Evolutionary conservation across 768 basidiomycete species (phyloP).

Genomic region (Dacryopinax spathularia): DNA sequence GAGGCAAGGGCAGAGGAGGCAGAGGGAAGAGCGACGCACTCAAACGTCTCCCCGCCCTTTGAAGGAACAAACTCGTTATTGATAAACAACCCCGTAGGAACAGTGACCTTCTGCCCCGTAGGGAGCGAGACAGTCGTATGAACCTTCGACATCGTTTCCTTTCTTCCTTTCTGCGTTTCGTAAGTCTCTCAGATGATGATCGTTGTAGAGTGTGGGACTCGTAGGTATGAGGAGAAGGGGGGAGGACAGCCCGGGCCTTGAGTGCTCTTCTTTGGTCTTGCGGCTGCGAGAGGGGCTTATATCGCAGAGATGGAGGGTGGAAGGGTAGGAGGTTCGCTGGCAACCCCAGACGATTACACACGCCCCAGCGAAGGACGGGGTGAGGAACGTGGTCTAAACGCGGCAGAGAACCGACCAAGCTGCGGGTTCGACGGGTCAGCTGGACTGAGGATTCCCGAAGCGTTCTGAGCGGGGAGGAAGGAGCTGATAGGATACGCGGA

Average conservation of each 20-base stretch:
- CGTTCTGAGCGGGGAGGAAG: no score
- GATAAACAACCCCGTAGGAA: conserved; percentile 81
- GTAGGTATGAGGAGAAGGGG: neutral
- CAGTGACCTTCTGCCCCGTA: conserved; percentile 30
- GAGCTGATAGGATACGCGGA: no score
- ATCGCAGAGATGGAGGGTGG: no score
- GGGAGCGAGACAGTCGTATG: neutral
- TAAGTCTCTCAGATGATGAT: neutral
- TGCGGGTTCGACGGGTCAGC: neutral
- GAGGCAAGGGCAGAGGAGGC: neutral
- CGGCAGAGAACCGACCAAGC: neutral
- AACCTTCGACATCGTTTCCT: neutral
- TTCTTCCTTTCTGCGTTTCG: neutral
- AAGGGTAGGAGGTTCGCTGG: no score
- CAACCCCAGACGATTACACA: neutral
- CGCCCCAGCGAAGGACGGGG: neutral
- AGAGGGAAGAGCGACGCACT: conserved; percentile 31
- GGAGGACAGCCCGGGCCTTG: neutral
- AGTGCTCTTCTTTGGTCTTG: no score
- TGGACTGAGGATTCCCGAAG: no score
- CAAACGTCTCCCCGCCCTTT: conserved; percentile 33
- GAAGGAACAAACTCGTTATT: conserved; percentile 67
- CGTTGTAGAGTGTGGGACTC: neutral
- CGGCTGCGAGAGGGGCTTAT: no score
- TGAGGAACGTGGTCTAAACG: conserved; percentile 1